Evolutionary conservation across 805 yeast genomes (phyloP), one percentile per base, ranked within the genome.

Genomic region (Wickerhamomyces mucosus): DNA sequence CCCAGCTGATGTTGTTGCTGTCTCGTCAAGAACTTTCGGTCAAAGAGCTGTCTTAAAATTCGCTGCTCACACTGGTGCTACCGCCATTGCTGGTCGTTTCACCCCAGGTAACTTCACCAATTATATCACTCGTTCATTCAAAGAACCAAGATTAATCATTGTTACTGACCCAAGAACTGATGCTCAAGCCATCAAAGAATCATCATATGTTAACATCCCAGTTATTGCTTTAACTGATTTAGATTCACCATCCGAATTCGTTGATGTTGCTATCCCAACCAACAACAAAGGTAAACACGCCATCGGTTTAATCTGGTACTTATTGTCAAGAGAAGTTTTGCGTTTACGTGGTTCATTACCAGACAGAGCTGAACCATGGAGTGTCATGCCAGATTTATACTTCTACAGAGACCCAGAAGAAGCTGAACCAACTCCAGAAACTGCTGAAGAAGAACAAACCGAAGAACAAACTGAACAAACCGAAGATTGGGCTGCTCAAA

Each of bases 321-420:
- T 92, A 71, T 67, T 92, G 58, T 92, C 98, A 61, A 85, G 99
- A 74, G 99, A 92, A 75, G 97, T 92, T 57, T 78, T 92, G 65
- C 85, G 99, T 76, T 81, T 92, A 69, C 83, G 96, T 75, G 98
- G 99, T 64, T 78, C 86, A 63, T 69, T 92, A 55, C 86, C 94
- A 63, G 81, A 83, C 84, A 86, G 99, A 78, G 63, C 82, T 53
- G 84, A 92, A 68, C 79, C 82, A 67, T 92, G 99, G 99, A 72
- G 94, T 55, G 92, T 92, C 65, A 92, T 92, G 98, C 97, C 97
- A 68, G 99, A 92, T 75, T 79, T 92, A 69, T 92, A 88, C 88
- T 92, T 92, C 88, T 92, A 92, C 96, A 92, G 99, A 80, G 96
- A 92, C 75, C 98, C 99, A 63, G 97, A 89, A 76, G 99, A 92